Base-by-base conservation (phyloP, 2,329 filamentous ascomycete species). In the Clarireedia paspali region DNA sequence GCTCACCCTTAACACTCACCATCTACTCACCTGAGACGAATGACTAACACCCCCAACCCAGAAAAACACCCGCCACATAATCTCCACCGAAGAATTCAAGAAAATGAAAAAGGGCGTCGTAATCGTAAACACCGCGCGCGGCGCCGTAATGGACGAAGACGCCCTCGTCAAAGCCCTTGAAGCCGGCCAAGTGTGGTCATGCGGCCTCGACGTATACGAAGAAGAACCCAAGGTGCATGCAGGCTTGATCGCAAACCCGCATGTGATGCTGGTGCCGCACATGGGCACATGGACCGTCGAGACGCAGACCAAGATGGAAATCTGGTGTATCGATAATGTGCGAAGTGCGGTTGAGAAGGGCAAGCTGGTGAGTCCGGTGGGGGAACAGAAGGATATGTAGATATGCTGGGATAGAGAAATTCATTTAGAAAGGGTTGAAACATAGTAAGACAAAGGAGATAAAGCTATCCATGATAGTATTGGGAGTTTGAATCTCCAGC, bases 271-370 rank as follows among this genome's bases (percentile, higher is more conserved):
- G 27, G 73, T 95, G 38, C 90, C 90, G 51, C 90, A 95, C 70
- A 88, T 95, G 87, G 89, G 89, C 0, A 95, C 90, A 0, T 90
- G 81, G 78, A 92, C 88, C 0, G 74, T 83, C 27, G 89, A 86
- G 74, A 77, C 71, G 30, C 75, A 79, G 68, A 74, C 71, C 45
- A 79, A 81, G 70, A 85, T 92, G 88, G 89, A 92, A 72, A 78
- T 83, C 66, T 89, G 84, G 84, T 79, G 82, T 40, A 84, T 92
- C 62, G 78, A 76, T 30, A 92, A 94, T 66, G 78, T 91, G 34
- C 75, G 77, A 23, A 71, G 75, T 61, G 88, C 84, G 1, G 63
- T 91, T 5, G 75, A 80, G 60, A 77, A 77, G 49, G 84, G 84
- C 0, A 80, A 75, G 61, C 67, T 91, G 65, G 81, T 79, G 68